Conservation (phyloP, 2,329 filamentous ascomycete genomes). For the Pochonia chlamydosporia region DNA sequence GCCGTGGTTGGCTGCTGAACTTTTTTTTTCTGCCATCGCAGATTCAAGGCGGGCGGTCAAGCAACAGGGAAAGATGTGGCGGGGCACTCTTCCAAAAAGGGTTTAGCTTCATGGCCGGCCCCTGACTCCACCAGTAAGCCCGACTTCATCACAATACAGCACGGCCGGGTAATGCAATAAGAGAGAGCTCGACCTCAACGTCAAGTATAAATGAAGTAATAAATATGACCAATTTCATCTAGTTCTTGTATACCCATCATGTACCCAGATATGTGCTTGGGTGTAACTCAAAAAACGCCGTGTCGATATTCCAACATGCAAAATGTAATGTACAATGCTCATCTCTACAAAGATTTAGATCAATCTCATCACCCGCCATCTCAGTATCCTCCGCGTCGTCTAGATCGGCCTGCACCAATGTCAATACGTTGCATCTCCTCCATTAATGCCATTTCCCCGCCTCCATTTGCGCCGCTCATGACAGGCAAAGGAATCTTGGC, state of each 20-base stretch:
- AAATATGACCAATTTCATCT: background rate
- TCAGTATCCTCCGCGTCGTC: slow-evolving; percentile 42
- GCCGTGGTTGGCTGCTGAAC: slow-evolving; percentile 5
- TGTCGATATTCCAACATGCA: slow-evolving; percentile 10
- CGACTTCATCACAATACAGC: too few species aligned
- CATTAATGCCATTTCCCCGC: slow-evolving; percentile 53
- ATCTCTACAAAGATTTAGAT: background rate
- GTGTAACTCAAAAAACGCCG: slow-evolving; percentile 9
- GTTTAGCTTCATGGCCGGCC: too few species aligned
- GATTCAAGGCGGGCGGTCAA: slow-evolving; percentile 20
- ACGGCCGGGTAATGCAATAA: too few species aligned
- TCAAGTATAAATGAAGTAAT: background rate
- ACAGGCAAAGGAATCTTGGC: slow-evolving; percentile 59
- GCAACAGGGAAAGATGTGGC: slow-evolving; percentile 7
- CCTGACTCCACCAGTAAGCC: too few species aligned
- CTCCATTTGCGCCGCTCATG: slow-evolving; percentile 39
- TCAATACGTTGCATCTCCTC: slow-evolving; percentile 67
- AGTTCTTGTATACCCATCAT: background rate
- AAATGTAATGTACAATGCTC: slow-evolving; percentile 7
- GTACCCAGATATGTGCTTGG: slow-evolving; percentile 4
- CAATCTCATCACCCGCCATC: background rate
- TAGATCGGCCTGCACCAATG: slow-evolving; percentile 54
- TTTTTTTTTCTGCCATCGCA: slow-evolving; percentile 19
- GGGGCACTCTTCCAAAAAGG: slow-evolving; percentile 2
- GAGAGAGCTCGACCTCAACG: too few species aligned